Conservation (phyloP, 2,329 filamentous ascomycete species). For the Iodosphaeria phyllophila region DNA sequence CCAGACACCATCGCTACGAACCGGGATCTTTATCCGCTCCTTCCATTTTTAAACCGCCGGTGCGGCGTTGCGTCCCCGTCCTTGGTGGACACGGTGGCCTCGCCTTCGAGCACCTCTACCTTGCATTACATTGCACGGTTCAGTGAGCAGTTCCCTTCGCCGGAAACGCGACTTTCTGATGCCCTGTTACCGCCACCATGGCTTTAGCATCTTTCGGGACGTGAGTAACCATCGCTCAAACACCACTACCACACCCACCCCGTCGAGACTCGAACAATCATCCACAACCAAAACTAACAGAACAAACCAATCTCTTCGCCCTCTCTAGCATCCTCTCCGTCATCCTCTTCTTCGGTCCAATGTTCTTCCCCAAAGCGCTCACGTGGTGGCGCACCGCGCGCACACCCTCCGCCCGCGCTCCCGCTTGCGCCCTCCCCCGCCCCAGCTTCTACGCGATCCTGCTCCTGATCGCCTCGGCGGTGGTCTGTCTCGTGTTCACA, state of each 20-base stretch:
- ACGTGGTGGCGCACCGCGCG: conserved; percentile 40
- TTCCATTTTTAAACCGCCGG: no score
- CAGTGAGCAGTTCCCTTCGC: no score
- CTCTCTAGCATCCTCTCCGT: conserved; percentile 31
- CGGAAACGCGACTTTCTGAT: no score
- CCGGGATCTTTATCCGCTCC: no score
- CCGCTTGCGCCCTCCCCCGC: conserved; percentile 36
- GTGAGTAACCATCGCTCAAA: conserved; percentile 2
- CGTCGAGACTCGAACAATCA: neutral
- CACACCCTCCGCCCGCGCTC: conserved; percentile 22
- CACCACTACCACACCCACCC: conserved; percentile 3
- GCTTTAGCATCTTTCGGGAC: conserved; percentile 4
- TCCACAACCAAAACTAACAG: neutral
- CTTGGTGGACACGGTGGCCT: no score
- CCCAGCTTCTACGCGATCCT: conserved; percentile 35
- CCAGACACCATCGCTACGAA: no score
- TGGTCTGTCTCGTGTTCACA: conserved; percentile 37
- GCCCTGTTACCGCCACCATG: no score
- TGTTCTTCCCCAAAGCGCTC: conserved; percentile 49
- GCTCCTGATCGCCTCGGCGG: conserved; percentile 31
- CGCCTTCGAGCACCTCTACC: no score
- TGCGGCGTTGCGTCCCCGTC: no score
- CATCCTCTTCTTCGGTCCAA: conserved; percentile 47
- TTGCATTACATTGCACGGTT: no score
- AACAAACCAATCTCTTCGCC: no score